Base-by-base conservation (phyloP, 1,284 basidiomycete genomes). In the Sphaerobolus stellatus region DNA sequence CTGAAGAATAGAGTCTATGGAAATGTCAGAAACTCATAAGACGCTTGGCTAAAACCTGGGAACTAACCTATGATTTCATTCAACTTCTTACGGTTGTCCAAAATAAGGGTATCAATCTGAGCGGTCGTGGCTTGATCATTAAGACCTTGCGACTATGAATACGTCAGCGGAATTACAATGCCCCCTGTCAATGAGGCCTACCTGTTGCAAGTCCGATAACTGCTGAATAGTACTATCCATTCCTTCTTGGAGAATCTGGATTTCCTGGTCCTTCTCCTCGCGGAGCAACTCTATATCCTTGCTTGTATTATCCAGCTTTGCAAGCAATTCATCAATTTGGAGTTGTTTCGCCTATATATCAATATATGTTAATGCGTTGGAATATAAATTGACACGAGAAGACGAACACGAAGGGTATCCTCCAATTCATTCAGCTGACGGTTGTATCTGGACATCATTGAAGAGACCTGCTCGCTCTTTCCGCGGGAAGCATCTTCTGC, bases 241-340 rank as follows among this genome's bases (percentile, higher is more conserved):
- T 36, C 93, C 92, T 71, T 96, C 96, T 70, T 98, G 94, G 64
- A 98, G 81, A 67, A 99, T 96, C 64, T 88, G 79, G 54, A 99
- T 90, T 71, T 99, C 97, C 68, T 94, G 86, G 66, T 98, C 97
- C 75, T 98, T 98, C 75, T 99, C 97, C 14, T 99, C 94, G 46
- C 90, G 81, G 14, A 92, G 69, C 27, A 83, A 83, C 58, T 94
- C 90, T 46, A 94, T 65, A 64, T 98, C 94, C 41, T 75, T 80
- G 30, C 81, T 75, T 55, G 89, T 81, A 57, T 81, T 80, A 66
- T 97, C 84, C 58, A 98, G 71, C 71, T 92, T 93, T 59, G 72
- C 69, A 22, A 95, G 78, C 16, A 98, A 76, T 58, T 96, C 92
- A 66, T 98, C 95, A 61, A 98, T 95, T 69, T 95, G 93, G 60